Conservation (phyloP, 768 basidiomycete species). For the Mycena maculata region DNA sequence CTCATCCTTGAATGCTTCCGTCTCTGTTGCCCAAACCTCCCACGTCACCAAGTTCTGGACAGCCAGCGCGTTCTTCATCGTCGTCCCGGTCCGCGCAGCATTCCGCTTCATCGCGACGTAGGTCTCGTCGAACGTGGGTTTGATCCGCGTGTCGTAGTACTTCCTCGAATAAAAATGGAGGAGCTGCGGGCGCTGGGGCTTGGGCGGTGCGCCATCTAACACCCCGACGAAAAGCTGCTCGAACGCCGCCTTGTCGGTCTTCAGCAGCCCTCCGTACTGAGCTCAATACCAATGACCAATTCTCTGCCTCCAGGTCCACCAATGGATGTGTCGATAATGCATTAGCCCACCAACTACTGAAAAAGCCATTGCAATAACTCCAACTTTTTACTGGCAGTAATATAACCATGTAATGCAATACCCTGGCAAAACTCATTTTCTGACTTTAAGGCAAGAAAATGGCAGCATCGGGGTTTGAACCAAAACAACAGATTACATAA, state of each 20-base stretch:
- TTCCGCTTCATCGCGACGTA: background rate
- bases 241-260: conserved; percentile 3
- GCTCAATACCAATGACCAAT: background rate
- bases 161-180: background rate
- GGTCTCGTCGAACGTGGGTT: background rate
- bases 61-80: background rate
- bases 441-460: too few relatives aligned
- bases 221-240: background rate
- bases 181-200: background rate
- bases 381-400: too few relatives aligned
- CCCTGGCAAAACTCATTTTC: too few relatives aligned
- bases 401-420: too few relatives aligned
- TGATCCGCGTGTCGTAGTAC: background rate
- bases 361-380: too few relatives aligned
- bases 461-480: too few relatives aligned
- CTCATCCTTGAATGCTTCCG: background rate
- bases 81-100: too few relatives aligned
- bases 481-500: too few relatives aligned
- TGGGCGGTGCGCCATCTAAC: background rate
- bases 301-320: background rate
- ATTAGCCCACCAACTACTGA: too few relatives aligned
- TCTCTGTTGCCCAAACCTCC: background rate
- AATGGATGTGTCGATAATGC: too few relatives aligned
- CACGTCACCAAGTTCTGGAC: background rate
- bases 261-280: background rate